Conservation (phyloP, 192 early-diverging fungal genomes). For the Backusella luteola region DNA sequence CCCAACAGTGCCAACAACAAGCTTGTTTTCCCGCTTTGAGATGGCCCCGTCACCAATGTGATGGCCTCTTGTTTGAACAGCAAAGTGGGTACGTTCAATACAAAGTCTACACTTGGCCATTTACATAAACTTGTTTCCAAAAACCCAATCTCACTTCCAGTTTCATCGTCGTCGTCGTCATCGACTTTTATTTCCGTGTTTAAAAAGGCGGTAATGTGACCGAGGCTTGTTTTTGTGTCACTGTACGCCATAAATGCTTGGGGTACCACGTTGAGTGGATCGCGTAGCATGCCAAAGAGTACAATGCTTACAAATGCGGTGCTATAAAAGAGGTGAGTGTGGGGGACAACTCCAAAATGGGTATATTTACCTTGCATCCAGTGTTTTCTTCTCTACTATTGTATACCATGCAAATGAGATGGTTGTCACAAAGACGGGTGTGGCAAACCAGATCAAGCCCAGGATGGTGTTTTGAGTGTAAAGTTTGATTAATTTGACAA, state of each 20-base stretch:
- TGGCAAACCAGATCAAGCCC: constrained; percentile 50
- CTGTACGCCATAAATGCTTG: constrained; percentile 57
- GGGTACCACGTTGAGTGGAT: constrained; percentile 56
- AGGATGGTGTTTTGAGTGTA: constrained; percentile 35
- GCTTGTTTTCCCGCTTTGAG: constrained; percentile 62
- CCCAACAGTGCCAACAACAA: constrained; percentile 51
- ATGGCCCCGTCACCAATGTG: constrained; percentile 61
- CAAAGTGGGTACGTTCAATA: constrained; percentile 40
- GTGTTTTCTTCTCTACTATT: constrained; percentile 42
- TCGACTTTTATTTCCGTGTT: constrained; percentile 20
- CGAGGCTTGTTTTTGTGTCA: constrained; percentile 54
- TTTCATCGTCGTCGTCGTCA: not conserved
- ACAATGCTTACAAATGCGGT: constrained; percentile 67
- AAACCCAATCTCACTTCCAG: constrained; percentile 9
- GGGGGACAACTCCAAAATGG: too few species aligned
- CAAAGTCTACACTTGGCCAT: constrained; percentile 16
- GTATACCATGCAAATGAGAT: constrained; percentile 60
- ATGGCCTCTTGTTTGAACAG: constrained; percentile 48
- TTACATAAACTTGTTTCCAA: constrained; percentile 11
- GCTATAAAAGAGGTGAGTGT: not conserved
- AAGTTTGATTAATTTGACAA: constrained; percentile 32
- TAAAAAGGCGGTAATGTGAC: constrained; percentile 47
- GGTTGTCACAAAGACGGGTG: constrained; percentile 58
- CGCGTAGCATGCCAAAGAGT: constrained; percentile 60
- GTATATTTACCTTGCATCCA: constrained; percentile 41